phyloP scores from a whole-genome alignment of 2,329 filamentous ascomycete species.

The Botrytis paeoniae region DNA sequence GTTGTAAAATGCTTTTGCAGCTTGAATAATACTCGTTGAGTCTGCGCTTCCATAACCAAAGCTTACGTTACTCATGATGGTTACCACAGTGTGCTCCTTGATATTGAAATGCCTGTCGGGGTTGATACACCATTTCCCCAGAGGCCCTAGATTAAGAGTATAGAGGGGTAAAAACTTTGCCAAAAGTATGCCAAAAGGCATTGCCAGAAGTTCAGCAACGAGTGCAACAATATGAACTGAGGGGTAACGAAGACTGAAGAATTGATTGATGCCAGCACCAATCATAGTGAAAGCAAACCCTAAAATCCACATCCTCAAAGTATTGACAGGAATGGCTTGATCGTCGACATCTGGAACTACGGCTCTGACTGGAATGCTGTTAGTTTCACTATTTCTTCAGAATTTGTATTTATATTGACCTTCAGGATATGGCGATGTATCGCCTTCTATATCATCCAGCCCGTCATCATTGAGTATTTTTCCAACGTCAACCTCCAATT shows the following conservation, averaged over 20 bases:
- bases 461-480: constrained; percentile 23
- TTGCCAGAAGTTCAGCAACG: constrained; percentile 29
- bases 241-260: constrained; percentile 32
- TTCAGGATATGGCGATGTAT: constrained; percentile 56
- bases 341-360: constrained; percentile 64
- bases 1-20: constrained; percentile 26
- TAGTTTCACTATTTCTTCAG: constrained; percentile 39
- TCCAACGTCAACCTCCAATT: constrained; percentile 26
- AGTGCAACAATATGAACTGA: constrained; percentile 35
- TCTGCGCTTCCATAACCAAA: constrained; percentile 46
- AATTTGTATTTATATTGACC: constrained; percentile 38
- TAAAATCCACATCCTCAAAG: constrained; percentile 62
- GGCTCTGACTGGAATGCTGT: constrained; percentile 40
- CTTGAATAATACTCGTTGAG: constrained; percentile 28
- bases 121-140: constrained; percentile 48
- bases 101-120: constrained; percentile 68
- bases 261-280: constrained; percentile 31
- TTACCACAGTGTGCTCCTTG: constrained; percentile 66
- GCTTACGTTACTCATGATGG: constrained; percentile 54
- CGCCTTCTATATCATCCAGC: constrained; percentile 24
- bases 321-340: constrained; percentile 63
- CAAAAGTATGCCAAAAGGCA: constrained; percentile 26
- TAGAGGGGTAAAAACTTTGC: constrained; percentile 42
- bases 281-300: constrained; percentile 43
- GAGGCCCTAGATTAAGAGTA: constrained; percentile 21